Evolutionary conservation across 805 yeast species (phyloP).

Genomic region (Myxozyma lipomycoides): DNA sequence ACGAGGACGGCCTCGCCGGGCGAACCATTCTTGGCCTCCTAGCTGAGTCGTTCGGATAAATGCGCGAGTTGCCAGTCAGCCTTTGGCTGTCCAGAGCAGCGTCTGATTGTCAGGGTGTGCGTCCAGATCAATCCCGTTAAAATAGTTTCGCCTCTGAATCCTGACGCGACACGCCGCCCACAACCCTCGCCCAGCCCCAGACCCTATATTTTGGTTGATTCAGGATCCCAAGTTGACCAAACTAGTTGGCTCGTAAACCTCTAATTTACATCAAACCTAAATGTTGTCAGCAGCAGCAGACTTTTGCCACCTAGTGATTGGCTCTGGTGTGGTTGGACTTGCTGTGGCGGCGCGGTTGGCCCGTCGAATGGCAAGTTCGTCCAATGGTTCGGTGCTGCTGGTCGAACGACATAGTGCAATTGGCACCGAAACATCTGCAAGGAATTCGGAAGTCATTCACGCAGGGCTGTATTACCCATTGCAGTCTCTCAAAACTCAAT

Average conservation of each 20-base stretch:
- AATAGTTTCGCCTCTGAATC: no score
- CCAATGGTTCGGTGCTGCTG: slow-evolving; percentile 47
- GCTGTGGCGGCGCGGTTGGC: slow-evolving; percentile 73
- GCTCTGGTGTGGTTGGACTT: slow-evolving; percentile 82
- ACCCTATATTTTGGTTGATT: no score
- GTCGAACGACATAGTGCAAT: slow-evolving; percentile 62
- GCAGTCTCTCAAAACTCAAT: slow-evolving; percentile 57
- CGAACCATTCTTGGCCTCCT: no score
- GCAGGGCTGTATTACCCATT: slow-evolving; percentile 83
- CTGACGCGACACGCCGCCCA: no score
- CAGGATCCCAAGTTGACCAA: no score
- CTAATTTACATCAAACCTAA: not conserved
- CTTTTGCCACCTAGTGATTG: slow-evolving; percentile 68
- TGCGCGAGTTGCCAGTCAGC: no score
- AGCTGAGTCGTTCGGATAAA: no score
- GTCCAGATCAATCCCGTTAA: no score
- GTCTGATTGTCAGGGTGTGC: no score
- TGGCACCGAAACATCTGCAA: slow-evolving; percentile 81
- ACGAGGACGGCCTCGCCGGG: no score
- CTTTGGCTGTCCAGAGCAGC: no score
- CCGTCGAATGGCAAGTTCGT: slow-evolving; percentile 37
- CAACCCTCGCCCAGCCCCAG: no score
- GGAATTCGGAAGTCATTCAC: slow-evolving; percentile 90
- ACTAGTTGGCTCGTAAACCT: not conserved
- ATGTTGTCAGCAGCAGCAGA: slow-evolving; percentile 37